Evolutionary conservation across 2,329 filamentous ascomycete species (phyloP).

Genomic region (Aspergillus fumigatiaffinis): DNA sequence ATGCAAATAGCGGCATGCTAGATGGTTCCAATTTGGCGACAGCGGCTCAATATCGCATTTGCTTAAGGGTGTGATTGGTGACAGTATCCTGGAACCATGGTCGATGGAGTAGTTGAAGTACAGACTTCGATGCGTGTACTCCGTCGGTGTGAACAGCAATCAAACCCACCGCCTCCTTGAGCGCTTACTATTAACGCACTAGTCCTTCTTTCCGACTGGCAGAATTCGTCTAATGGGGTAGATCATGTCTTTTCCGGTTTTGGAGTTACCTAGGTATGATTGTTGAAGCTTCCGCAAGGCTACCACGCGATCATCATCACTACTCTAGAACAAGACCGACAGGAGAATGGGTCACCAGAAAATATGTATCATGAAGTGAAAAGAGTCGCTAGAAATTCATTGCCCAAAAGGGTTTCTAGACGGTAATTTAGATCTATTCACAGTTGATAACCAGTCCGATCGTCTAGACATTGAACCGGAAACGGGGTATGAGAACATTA

Average conservation of each 20-base stretch:
- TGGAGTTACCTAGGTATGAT: background rate
- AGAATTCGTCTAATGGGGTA: background rate
- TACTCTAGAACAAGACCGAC: background rate
- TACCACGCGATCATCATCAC: background rate
- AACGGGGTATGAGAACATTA: background rate
- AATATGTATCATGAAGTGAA: background rate
- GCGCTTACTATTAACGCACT: background rate
- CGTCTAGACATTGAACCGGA: background rate
- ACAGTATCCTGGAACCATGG: background rate
- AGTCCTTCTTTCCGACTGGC: background rate
- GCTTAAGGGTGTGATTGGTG: background rate
- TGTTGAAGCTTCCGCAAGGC: background rate
- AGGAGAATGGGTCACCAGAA: background rate
- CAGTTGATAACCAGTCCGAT: background rate
- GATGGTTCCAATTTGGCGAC: background rate
- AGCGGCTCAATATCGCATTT: background rate
- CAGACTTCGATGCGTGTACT: background rate
- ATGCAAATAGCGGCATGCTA: conserved; percentile 54
- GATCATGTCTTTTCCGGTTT: background rate
- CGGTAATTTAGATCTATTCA: background rate
- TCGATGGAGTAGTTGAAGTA: background rate
- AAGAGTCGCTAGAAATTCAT: background rate
- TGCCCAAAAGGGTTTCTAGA: background rate
- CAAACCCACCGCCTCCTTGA: background rate
- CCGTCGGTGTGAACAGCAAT: background rate